Evolutionary conservation across 2,329 filamentous ascomycete genomes (phyloP).

Genomic region (Fusarium mundagurra): DNA sequence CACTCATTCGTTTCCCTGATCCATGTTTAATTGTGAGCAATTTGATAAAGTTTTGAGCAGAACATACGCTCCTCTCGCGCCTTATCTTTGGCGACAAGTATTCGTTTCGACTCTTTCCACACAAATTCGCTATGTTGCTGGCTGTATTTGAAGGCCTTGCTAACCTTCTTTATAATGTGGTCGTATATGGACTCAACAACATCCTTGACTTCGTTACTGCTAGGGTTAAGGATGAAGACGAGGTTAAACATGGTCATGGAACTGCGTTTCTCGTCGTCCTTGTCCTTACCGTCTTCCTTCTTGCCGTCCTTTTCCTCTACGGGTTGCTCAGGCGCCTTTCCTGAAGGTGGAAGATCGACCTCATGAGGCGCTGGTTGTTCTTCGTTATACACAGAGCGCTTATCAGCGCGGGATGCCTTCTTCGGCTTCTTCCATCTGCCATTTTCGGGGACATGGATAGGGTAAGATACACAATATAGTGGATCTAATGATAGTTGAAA

Average conservation of each 20-base stretch:
- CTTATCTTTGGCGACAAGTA: slow-evolving; percentile 83
- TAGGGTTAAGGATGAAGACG: slow-evolving; percentile 88
- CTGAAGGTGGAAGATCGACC: slow-evolving; percentile 37
- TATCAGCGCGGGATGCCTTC: slow-evolving; percentile 57
- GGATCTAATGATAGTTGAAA: slow-evolving; percentile 87
- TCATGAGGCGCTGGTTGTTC: slow-evolving; percentile 45
- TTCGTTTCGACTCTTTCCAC: slow-evolving; percentile 87
- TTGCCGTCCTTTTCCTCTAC: slow-evolving; percentile 42
- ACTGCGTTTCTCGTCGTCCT: slow-evolving; percentile 68
- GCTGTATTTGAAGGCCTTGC: slow-evolving; percentile 91
- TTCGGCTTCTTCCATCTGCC: slow-evolving; percentile 78
- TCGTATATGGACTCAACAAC: slow-evolving; percentile 82
- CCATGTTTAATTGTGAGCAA: slow-evolving; percentile 2
- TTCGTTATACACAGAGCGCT: slow-evolving; percentile 49
- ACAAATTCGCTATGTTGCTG: slow-evolving; percentile 92
- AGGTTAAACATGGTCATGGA: slow-evolving; percentile 98
- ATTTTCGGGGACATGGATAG: slow-evolving; percentile 82
- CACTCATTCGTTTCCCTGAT: slow-evolving; percentile 67
- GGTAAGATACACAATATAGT: slow-evolving; percentile 82
- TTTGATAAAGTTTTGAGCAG: not conserved
- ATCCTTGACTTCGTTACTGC: slow-evolving; percentile 78
- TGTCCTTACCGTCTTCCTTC: slow-evolving; percentile 45
- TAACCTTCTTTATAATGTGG: slow-evolving; percentile 90
- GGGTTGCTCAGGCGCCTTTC: slow-evolving; percentile 42
- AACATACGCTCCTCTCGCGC: slow-evolving; percentile 73